These are phyloP conservation scores for Thraustochytrium sp. DNA, from an alignment of 352 stramenopile species.

Conservation along the genomic window DNA sequence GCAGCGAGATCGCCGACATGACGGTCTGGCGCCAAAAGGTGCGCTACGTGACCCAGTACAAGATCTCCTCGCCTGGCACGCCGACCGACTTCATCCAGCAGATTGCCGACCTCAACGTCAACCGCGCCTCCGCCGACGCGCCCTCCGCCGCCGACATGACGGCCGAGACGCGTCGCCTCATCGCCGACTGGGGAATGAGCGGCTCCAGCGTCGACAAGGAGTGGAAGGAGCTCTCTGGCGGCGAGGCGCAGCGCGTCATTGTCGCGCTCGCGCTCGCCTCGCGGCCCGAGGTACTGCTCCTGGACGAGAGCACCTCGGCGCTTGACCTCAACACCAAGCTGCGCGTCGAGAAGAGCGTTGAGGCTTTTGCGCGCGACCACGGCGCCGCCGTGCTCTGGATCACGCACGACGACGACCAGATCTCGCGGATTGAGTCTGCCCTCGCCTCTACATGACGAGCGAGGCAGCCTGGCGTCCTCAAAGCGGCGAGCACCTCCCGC, in stretches of 20 bases:
- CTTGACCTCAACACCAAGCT: slow-evolving; percentile 56
- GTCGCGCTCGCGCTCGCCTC: slow-evolving; percentile 59
- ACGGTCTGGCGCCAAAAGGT: slow-evolving; percentile 54
- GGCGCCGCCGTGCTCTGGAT: neutral
- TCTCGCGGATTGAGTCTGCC: neutral
- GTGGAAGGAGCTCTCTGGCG: slow-evolving; percentile 55
- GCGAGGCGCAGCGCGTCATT: slow-evolving; percentile 60
- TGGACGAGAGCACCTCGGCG: slow-evolving; percentile 61
- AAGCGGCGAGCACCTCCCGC: neutral
- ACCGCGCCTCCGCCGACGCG: neutral
- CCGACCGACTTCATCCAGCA: neutral
- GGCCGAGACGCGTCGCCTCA: neutral
- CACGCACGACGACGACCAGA: slow-evolving; percentile 13
- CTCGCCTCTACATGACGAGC: neutral
- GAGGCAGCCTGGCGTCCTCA: neutral
- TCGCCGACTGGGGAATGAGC: slow-evolving; percentile 5
- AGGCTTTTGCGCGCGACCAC: neutral
- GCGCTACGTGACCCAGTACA: slow-evolving; percentile 61
- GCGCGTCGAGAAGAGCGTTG: neutral
- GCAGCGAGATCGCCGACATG: slow-evolving; percentile 33
- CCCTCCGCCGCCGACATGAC: neutral
- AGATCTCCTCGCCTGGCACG: slow-evolving; percentile 48
- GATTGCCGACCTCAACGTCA: neutral
- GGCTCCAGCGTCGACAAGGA: slow-evolving; percentile 6
- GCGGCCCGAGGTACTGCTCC: slow-evolving; percentile 54